Base-by-base conservation (phyloP, 2,329 filamentous ascomycete genomes). In the Tricladium varicosporioides region DNA sequence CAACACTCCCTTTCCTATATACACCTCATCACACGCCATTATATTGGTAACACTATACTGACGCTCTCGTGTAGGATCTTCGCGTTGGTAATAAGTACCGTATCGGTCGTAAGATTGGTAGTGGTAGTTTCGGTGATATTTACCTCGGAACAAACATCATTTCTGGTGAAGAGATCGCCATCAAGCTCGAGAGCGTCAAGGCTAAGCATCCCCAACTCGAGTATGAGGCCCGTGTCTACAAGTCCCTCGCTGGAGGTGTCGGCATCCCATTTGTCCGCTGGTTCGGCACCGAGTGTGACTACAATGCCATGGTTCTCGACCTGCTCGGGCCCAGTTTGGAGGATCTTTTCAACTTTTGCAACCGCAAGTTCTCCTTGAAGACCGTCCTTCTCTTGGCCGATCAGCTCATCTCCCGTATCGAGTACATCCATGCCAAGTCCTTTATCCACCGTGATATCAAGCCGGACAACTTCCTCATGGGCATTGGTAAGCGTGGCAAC, bases 381-480 rank as follows among this genome's bases (percentile, higher is more conserved):
- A 99, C 94, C 1, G 94, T 99, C 27, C 83, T 99, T 45, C 85
- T 99, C 22, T 85, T 99, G 50, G 94, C 94, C 72, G 94, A 99
- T 70, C 94, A 99, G 80, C 87, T 97, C 75, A 97, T 99, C 74
- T 97, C 93, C 65, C 92, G 94, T 70, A 97, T 99, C 76, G 94
- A 99, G 78, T 97, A 97, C 80, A 99, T 99, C 70, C 94, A 99
- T 75, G 94, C 94, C 80, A 97, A 97, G 79, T 97, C 92, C 8
- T 97, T 99, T 76, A 97, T 97, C 74, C 94, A 99, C 79, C 92
- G 94, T 77, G 94, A 99, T 76, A 99, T 99, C 81, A 99, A 99
- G 83, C 94, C 94, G 33, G 94, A 99, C 82, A 97, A 99, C 84
- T 99, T 97, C 80, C 82, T 97, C 50, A 97, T 97, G 93, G 93